Evolutionary conservation across 1,284 basidiomycete species (phyloP), one percentile per base, ranked within the genome.

Genomic region (Leucoagaricus sp.): DNA sequence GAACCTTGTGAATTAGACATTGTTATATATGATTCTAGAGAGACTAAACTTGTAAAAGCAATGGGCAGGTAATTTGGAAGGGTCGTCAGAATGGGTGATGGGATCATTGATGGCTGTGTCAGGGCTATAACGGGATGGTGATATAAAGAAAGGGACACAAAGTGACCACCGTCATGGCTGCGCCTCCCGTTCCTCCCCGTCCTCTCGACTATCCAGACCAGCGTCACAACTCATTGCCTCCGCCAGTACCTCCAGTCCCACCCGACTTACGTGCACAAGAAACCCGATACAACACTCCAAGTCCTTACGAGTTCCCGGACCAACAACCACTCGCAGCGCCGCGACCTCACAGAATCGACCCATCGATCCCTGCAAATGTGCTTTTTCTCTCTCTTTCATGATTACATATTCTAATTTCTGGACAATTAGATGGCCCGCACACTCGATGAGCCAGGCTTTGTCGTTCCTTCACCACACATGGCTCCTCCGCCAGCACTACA

Each of bases 311-410:
- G 49, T 45, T 55, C 9, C 53, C 36, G 55, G 66, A 68, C n/a
- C n/a, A n/a, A 15, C 68, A 68, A n/a, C 83, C 82, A 21, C 74
- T 91, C 7, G 81, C 80, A 6, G 87, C 88, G 0, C 89, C 89
- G 4, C 76, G 83, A n/a, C 85, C 88, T 0, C 83, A 86, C 59
- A 78, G 82, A 53, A 56, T 86, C 6, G 83, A 87, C 64, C 84
- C 83, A 15, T 77, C 76, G 62, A 68, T 87, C 1, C 84, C 85
- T n/a, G 76, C 79, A 34, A 85, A 87, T 65, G 87, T 86, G 67
- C 67, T 84, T 69, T 4, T 28, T 36, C 28, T 26, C 51, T 41
- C 28, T 50, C 45, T 41, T 55, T n/a, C n/a, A n/a, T n/a, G n/a
- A 38, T 47, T 29, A 33, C 54, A 50, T 25, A 38, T 46, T 33